A percentile compares a stretch with the other conserved stretches of the same genome.
Conservation (phyloP, 225 moss, liverwort and hornwort species). For the Marchantia polymorpha region DNA sequence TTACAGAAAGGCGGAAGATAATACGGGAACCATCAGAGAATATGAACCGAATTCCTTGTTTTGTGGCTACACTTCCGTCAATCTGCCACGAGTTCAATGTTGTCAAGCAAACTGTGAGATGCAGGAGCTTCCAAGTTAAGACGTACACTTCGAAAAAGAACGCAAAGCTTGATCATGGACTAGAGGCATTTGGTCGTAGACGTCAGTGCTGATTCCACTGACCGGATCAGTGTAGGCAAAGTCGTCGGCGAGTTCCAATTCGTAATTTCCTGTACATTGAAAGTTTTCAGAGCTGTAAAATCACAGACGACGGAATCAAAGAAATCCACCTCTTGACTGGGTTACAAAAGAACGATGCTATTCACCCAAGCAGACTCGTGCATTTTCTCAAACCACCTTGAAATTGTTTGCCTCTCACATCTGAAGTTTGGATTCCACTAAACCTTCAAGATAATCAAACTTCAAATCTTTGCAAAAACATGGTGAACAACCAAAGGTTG, state of each 20-base stretch:
- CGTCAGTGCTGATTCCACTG: constrained; percentile 4
- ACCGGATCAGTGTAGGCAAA: constrained; percentile 89
- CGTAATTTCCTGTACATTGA: constrained; percentile 37
- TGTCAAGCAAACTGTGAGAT: not conserved
- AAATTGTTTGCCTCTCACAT: too few species aligned
- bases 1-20: constrained; percentile 77
- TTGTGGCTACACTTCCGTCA: constrained; percentile 74
- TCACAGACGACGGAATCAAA: not conserved
- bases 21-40: constrained; percentile 92
- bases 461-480: too few species aligned
- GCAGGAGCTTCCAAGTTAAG: not conserved
- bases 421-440: too few species aligned
- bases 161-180: not conserved
- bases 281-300: not conserved
- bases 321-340: too few species aligned
- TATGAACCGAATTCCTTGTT: constrained; percentile 88
- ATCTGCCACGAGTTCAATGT: constrained; percentile 32
- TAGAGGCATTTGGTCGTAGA: not conserved
- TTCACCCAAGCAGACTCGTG: not conserved
- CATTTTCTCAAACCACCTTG: too few species aligned
- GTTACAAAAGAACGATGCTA: not conserved
- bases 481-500: not conserved
- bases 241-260: constrained; percentile 70
- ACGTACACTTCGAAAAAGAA: not conserved
- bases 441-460: too few species aligned